Evolutionary conservation across 2,329 filamentous ascomycete species (phyloP), one percentile per base, ranked within the genome.

Genomic region (Colletotrichum costaricense): DNA sequence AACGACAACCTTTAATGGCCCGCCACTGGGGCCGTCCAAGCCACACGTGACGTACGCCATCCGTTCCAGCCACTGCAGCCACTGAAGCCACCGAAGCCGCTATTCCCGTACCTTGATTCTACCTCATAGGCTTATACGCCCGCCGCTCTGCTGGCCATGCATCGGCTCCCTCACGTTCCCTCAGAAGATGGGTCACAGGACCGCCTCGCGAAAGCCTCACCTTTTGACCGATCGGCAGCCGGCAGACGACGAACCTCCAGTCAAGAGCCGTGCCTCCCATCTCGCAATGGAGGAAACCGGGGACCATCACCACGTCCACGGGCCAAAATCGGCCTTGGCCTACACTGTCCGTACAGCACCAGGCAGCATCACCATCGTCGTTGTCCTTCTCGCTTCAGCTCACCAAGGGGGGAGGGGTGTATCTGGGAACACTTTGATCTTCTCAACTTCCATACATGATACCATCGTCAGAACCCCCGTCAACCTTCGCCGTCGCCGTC

Each of bases 1-100:
- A 63, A 58, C 4, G 22, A 28, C 9, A 55, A 65, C 26, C 60
- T 22, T 22, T 28, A 64, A 35, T 42, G 63, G 52, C 30, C 57
- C 54, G 60, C 55, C 46, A 62, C 67, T 30, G 14, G 16, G 22
- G 22, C 30, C 38, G 28, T 38, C 67, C 60, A 62, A 73, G 71
- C 71, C 71, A 70, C 67, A 70, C 49, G 60, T 71, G 70, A 73
- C 67, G 70, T 55, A 65, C 60, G 59, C 55, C 67, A 57, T 65
- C 60, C 52, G 30, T 73, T 71, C 71, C 71, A 70, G 71, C 67
- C 71, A 66, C 71, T 63, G 42, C 52, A n/a, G 57, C 38, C 38
- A 42, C 38, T 16, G 35, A 16, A 38, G 70, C 66, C 70, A 65
- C 70, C 56, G 42, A 28, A n/a, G 57, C 35, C 28, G 33, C 59